These are phyloP conservation scores for Boletus subparvulus DNA, from an alignment of 768 basidiomycete genomes.

Conservation along the genomic window DNA sequence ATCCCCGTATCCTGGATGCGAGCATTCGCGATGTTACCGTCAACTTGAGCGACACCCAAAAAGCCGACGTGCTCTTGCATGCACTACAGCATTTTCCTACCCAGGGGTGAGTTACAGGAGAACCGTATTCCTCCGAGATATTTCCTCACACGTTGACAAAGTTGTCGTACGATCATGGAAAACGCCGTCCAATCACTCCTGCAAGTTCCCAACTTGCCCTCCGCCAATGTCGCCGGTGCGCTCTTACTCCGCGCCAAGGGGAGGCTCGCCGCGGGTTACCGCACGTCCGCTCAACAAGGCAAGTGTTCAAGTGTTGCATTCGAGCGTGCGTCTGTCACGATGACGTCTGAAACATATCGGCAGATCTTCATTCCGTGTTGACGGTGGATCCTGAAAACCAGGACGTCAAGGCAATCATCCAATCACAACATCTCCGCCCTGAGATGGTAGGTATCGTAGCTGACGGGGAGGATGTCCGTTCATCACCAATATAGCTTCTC, in stretches of 20 bases:
- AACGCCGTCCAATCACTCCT: constrained; percentile 74
- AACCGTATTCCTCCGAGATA: constrained; percentile 1
- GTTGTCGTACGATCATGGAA: constrained; percentile 64
- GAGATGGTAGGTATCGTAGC: constrained; percentile 48
- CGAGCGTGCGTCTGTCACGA: neutral
- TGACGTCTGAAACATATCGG: constrained; percentile 3
- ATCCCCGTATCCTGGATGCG: constrained; percentile 74
- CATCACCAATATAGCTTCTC: constrained; percentile 22
- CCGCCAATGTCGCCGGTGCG: constrained; percentile 55
- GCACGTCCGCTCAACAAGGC: constrained; percentile 68
- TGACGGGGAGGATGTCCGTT: neutral
- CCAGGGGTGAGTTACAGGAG: constrained; percentile 51
- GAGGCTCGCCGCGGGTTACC: constrained; percentile 58
- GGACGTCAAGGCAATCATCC: constrained; percentile 64
- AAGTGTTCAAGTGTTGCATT: neutral
- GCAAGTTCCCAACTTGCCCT: constrained; percentile 51
- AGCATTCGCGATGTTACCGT: constrained; percentile 67
- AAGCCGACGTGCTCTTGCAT: constrained; percentile 69
- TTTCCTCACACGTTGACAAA: constrained; percentile 11
- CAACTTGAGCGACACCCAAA: constrained; percentile 60
- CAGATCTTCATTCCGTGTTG: constrained; percentile 68
- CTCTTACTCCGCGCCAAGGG: constrained; percentile 66
- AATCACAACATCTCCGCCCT: constrained; percentile 47
- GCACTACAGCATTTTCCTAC: constrained; percentile 80
- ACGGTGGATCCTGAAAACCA: constrained; percentile 65